Conservation (phyloP, 2,329 filamentous ascomycete species). For the Cadophora luteo-olivacea region DNA sequence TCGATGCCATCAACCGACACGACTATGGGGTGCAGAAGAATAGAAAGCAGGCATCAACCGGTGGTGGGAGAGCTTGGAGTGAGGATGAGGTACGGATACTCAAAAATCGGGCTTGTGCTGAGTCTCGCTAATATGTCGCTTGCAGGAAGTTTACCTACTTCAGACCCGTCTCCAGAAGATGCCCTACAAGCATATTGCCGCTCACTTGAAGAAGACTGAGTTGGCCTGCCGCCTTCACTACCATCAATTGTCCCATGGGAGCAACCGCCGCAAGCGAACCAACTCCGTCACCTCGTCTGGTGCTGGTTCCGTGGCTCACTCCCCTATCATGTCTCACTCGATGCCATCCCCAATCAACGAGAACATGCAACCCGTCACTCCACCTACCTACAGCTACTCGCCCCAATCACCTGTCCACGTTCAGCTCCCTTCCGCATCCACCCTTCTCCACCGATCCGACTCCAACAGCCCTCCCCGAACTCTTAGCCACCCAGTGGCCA, state of each 20-base stretch:
- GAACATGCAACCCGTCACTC: conserved; percentile 35
- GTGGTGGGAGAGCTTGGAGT: conserved; percentile 82
- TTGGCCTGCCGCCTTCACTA: conserved; percentile 87
- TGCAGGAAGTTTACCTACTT: conserved; percentile 80
- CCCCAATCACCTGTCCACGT: conserved; percentile 42
- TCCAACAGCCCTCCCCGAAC: conserved; percentile 55
- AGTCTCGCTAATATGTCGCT: conserved; percentile 24
- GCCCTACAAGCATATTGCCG: conserved; percentile 89
- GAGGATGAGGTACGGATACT: conserved; percentile 73
- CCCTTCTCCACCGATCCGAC: conserved; percentile 57
- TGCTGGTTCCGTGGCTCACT: conserved; percentile 56
- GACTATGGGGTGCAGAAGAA: conserved; percentile 68
- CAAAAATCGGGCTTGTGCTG: neutral
- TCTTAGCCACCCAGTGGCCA: conserved; percentile 57
- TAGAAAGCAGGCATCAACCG: conserved; percentile 72
- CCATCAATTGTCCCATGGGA: conserved; percentile 83
- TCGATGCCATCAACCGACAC: conserved; percentile 62
- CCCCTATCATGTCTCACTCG: conserved; percentile 55
- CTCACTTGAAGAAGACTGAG: conserved; percentile 86
- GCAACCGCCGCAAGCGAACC: conserved; percentile 79
- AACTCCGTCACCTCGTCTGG: conserved; percentile 72
- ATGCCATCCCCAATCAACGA: conserved; percentile 59
- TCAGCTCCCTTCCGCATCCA: conserved; percentile 54
- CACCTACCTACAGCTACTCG: conserved; percentile 49
- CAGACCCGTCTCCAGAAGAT: conserved; percentile 87